Base-by-base conservation (phyloP, 345 rosid genomes). In the Salix arbutifolia region DNA sequence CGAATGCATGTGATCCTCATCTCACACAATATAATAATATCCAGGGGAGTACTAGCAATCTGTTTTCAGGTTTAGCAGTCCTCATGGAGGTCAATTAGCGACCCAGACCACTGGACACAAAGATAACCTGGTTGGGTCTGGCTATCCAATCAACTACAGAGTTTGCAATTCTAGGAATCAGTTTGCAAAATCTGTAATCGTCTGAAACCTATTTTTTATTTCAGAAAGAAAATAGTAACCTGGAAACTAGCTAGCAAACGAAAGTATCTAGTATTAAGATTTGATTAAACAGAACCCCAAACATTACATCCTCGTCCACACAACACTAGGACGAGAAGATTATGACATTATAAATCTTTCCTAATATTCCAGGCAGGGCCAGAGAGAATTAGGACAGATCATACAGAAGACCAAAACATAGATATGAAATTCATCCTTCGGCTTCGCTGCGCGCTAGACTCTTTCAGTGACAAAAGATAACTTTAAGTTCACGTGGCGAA, bases 401-500 rank as follows among this genome's bases (percentile, higher is more conserved):
- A 56, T 16, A 65, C 40, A 65, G 7, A 65, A 3, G 37, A 17
- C n/a, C 40, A 8, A 5, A 33, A 38, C 50, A n/a, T 11, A 50
- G 10, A 30, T 19, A 31, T 23, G 9, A 2, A 19, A 2, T 71
- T 31, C 10, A 8, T 5, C 8, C 40, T 65, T 65, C 19, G 60
- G 8, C 26, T 7, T n/a, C 3, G 9, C 5, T 0, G 0, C 26
- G 52, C 8, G 1, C 4, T 33, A 46, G n/a, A 31, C 28, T 23
- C 9, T 46, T 40, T 67, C 81, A 91, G 83, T 93, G 99, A 46
- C 99, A 95, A 91, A 95, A 95, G 79, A 95, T 95, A 35, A 95
- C 91, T 85, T 95, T 95, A 33, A 95, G 98, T 86, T 95, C 99
- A 25, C 88, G 88, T 10, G 99, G 96, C 8, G 97, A 91, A 16